Percentiles rank a stretch among this genome's conserved stretches.
These are phyloP conservation scores for Cutaneotrichosporon sp. DNA, from an alignment of 1,284 basidiomycete species.

Conservation along the genomic window DNA sequence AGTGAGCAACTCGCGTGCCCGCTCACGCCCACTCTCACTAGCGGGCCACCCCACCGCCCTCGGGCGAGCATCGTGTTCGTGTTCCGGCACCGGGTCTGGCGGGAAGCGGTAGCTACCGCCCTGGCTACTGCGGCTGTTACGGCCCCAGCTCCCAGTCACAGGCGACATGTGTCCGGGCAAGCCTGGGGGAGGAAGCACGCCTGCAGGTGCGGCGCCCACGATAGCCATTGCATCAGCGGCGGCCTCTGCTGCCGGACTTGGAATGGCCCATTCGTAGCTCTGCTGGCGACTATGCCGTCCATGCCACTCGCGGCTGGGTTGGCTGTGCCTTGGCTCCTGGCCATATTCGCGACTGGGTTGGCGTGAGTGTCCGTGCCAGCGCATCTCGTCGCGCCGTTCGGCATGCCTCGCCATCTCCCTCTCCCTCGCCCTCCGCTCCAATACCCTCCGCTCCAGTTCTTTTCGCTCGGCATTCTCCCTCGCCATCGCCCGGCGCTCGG, in stretches of 20 bases:
- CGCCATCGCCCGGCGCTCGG: background rate
- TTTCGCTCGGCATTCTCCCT: background rate
- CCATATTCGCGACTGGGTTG: too few species aligned
- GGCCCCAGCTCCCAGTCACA: background rate
- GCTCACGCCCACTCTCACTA: background rate
- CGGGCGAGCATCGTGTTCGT: slow-evolving; percentile 1
- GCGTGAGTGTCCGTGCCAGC: background rate
- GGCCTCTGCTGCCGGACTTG: background rate
- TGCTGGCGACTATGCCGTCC: background rate
- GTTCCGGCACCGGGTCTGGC: background rate
- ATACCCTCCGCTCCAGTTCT: background rate
- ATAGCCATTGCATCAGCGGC: background rate
- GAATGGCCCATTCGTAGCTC: background rate
- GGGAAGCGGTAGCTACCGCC: background rate
- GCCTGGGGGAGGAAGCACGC: background rate
- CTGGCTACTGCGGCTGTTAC: background rate
- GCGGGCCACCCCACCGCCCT: background rate
- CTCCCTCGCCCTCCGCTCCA: background rate
- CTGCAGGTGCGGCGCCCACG: background rate
- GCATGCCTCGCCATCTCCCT: background rate
- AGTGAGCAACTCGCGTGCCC: background rate
- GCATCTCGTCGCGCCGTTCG: background rate
- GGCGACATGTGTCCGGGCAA: background rate
- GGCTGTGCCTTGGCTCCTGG: too few species aligned
- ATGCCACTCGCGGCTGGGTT: background rate